phyloP scores from a whole-genome alignment of 225 moss, liverwort and hornwort genomes.

The Pseudoscleropodium purum region DNA sequence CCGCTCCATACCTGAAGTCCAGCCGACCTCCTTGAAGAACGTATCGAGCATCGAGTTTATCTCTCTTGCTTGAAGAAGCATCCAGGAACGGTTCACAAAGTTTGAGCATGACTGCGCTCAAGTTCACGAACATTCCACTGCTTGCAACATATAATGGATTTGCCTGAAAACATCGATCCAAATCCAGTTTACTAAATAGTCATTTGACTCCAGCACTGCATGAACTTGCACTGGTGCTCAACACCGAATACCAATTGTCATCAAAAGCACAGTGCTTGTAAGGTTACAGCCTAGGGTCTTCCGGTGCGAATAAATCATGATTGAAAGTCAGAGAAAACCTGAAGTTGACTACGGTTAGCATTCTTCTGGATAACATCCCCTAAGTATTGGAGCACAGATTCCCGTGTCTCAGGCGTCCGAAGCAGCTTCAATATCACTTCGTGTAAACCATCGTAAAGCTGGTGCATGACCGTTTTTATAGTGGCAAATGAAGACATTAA shows the following conservation, averaged over 20 bases:
- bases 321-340: slow-evolving; percentile 40
- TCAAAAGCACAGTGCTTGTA: background rate
- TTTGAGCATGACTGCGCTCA: slow-evolving; percentile 91
- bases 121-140: slow-evolving; percentile 86
- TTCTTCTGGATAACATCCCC: slow-evolving; percentile 82
- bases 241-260: background rate
- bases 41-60: slow-evolving; percentile 80
- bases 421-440: slow-evolving; percentile 80
- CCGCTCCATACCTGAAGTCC: slow-evolving; percentile 67
- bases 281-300: background rate
- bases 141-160: slow-evolving; percentile 83
- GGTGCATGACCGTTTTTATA: slow-evolving; percentile 74
- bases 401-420: slow-evolving; percentile 57
- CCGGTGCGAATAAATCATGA: background rate
- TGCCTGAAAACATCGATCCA: slow-evolving; percentile 43
- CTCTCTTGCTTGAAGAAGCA: slow-evolving; percentile 50
- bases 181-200: background rate
- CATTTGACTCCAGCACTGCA: background rate
- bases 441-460: slow-evolving; percentile 79
- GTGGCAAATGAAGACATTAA: slow-evolving; percentile 67
- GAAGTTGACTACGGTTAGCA: slow-evolving; percentile 72
- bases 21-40: slow-evolving; percentile 73
- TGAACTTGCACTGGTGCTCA: background rate
- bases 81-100: slow-evolving; percentile 96
- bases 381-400: slow-evolving; percentile 66